phyloP scores from a whole-genome alignment of 1,139 yeast species.

The Nakaseomyces sp. region DNA sequence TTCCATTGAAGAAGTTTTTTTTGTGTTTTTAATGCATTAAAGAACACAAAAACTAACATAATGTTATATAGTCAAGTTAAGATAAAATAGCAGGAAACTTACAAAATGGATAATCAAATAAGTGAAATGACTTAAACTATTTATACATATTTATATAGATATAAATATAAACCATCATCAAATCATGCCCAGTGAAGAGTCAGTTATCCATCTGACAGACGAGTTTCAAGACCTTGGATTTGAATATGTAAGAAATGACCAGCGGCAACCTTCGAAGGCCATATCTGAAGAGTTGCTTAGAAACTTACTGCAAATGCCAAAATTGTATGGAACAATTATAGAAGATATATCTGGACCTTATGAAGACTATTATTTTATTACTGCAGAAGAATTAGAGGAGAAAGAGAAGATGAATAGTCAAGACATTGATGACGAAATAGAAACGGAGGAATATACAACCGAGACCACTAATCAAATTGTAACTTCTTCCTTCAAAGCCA shows the following conservation, averaged over 20 bases:
- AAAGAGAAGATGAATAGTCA: background rate
- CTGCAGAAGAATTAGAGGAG: background rate
- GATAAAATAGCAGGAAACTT: too few relatives aligned
- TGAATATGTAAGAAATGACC: background rate
- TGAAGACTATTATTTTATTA: background rate
- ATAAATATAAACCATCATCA: background rate
- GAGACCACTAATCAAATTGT: background rate
- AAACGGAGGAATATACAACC: background rate
- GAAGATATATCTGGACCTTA: background rate
- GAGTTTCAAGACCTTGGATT: conserved; percentile 1
- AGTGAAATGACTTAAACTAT: too few relatives aligned
- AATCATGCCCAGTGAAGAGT: conserved; percentile 2
- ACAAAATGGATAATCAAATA: too few relatives aligned
- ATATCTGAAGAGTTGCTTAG: background rate
- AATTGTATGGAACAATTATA: background rate
- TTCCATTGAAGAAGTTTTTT: too few relatives aligned
- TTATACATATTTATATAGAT: too few relatives aligned
- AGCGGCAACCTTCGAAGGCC: background rate
- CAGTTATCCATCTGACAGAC: background rate
- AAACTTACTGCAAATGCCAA: background rate
- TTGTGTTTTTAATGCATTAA: too few relatives aligned
- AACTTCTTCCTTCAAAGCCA: background rate
- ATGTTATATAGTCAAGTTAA: too few relatives aligned
- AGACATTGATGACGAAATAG: background rate
- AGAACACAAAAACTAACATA: too few relatives aligned